Percentiles rank a stretch among this genome's conserved stretches.
phyloP scores from a whole-genome alignment of 192 early-diverging fungal species.

The Umbelopsis ramanniana region DNA sequence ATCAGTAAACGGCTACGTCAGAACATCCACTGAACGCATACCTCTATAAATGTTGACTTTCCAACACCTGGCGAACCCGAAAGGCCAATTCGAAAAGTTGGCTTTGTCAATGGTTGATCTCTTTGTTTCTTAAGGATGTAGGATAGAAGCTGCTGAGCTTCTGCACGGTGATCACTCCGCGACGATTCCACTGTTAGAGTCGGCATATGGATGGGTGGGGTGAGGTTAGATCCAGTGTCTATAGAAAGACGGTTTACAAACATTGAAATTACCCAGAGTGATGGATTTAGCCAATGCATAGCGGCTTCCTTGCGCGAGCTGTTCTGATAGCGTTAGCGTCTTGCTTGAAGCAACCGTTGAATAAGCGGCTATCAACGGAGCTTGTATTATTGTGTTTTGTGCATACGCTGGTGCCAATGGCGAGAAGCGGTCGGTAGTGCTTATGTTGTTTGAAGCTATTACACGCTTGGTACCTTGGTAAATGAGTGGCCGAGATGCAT shows the following conservation, averaged over 20 bases:
- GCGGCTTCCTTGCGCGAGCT: conserved; percentile 45
- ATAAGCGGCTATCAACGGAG: neutral
- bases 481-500: neutral
- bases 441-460: neutral
- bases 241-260: neutral
- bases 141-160: conserved; percentile 69
- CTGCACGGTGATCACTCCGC: conserved; percentile 59
- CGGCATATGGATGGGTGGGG: neutral
- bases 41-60: conserved; percentile 87
- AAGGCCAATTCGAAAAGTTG: conserved; percentile 78
- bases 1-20: neutral
- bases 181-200: conserved; percentile 69
- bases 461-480: too few relatives aligned
- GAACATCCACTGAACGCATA: neutral
- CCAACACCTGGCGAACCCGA: conserved; percentile 83
- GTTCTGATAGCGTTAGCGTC: conserved; percentile 37
- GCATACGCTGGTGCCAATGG: too few relatives aligned
- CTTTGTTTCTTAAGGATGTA: conserved; percentile 46
- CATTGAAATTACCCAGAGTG: conserved; percentile 55
- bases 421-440: neutral
- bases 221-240: neutral
- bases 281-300: conserved; percentile 64
- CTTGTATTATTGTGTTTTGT: too few relatives aligned
- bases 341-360: neutral
- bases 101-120: conserved; percentile 32